Evolutionary conservation across 1,284 basidiomycete species (phyloP), one percentile per base, ranked within the genome.

Genomic region (Trichosporon sp.): DNA sequence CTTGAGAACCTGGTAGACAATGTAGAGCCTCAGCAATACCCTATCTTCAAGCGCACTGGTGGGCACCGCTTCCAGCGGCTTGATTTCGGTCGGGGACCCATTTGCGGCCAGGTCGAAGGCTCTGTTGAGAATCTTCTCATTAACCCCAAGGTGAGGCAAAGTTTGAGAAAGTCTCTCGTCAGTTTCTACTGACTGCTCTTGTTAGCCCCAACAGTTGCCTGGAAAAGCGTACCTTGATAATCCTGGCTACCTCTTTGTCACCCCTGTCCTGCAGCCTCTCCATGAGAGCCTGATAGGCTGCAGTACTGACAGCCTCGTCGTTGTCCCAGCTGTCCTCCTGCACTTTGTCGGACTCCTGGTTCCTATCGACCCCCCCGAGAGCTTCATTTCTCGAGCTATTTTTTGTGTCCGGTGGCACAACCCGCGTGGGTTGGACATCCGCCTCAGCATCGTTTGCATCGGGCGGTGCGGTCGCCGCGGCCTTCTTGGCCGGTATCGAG

Each of bases 251-350:
- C 71, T 98, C 96, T 79, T 90, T 95, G 74, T 97, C 92, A 2
- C 86, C 89, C 71, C 88, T 92, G 16, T 95, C 92, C 72, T 95
- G 91, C 32, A 91, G 82, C 71, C 86, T 88, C 69, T 97, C 93
- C 0, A 94, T 85, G 54, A 92, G 74, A 1, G 70, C 71, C 58
- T 80, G 75, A 16, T 69, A 65, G 33, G 60, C 16, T 0, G 69
- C 69, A 31, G 72, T 70, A 31, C 72, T 74, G 11, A 70, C 62
- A 19, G 66, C 67, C 14, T 67, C 64, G 32, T 74, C 71, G 32
- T 70, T 72, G 65, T 71, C 75, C 78, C 72, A 79, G 32, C 70
- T 70, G 31, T 70, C 76, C 31, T 63, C 62, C 4, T 23, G 37
- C 3, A 9, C n/a, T 44, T 4, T 8, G 19, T 25, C 6, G 14